Percentiles rank a stretch among this genome's conserved stretches.
phyloP scores from a whole-genome alignment of 441 rosid genomes.

The Corymbia citriodora region DNA sequence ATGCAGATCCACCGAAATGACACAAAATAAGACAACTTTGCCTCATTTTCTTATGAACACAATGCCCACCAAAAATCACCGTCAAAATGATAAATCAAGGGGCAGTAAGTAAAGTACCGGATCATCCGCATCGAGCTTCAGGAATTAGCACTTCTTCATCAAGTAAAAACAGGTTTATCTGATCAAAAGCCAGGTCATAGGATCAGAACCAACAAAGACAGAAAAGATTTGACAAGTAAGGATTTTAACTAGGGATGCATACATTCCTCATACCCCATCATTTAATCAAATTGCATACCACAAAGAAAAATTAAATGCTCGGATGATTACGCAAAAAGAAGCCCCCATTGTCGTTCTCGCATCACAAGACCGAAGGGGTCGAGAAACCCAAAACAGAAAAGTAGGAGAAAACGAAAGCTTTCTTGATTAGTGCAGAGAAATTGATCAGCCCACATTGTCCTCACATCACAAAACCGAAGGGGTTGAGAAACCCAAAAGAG shows the following conservation, averaged over 20 bases:
- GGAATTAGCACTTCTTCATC: neutral
- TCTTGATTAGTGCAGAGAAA: neutral
- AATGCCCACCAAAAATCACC: neutral
- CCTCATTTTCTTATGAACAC: neutral
- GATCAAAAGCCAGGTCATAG: neutral
- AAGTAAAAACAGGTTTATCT: neutral
- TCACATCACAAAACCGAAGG: neutral
- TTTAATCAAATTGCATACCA: neutral
- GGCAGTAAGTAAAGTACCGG: neutral
- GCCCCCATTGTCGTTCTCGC: neutral
- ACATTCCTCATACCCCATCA: neutral
- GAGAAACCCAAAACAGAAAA: neutral
- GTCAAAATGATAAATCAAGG: neutral
- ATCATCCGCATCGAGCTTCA: neutral
- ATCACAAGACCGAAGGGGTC: neutral
- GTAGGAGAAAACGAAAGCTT: neutral
- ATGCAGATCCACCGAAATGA: neutral
- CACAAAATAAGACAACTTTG: neutral
- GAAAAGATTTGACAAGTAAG: neutral
- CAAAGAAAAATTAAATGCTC: neutral
- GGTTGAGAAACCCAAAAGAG: neutral
- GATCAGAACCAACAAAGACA: neutral
- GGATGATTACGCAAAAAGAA: neutral
- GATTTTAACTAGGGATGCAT: neutral
- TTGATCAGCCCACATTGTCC: neutral